Evolutionary conservation across 768 basidiomycete genomes (phyloP).

Genomic region (Auricularia auricula-judae): DNA sequence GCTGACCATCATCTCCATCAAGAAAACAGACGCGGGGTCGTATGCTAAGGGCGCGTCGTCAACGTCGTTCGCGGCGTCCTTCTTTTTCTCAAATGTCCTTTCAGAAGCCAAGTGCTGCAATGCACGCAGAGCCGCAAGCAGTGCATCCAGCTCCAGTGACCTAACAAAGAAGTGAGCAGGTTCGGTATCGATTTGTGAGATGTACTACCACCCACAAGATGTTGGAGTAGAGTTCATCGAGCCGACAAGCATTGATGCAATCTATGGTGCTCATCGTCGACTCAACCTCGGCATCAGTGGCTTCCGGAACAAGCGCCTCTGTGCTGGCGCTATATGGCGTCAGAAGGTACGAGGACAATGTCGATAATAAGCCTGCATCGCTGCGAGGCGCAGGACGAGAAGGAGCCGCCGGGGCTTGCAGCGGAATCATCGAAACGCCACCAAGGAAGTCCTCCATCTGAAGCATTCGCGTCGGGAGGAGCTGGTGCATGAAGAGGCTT

Average conservation of each 20-base stretch:
- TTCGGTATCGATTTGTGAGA: background rate
- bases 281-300: conserved; percentile 87
- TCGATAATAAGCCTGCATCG: conserved; percentile 88
- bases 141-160: conserved; percentile 65
- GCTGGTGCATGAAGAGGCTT: conserved; percentile 87
- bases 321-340: conserved; percentile 76
- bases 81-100: conserved; percentile 54
- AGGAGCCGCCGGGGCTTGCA: conserved; percentile 57
- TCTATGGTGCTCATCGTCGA: conserved; percentile 92
- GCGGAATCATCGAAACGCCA: conserved; percentile 86
- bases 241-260: conserved; percentile 83
- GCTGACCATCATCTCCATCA: conserved; percentile 91
- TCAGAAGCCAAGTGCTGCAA: conserved; percentile 87
- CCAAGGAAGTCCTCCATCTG: conserved; percentile 98
- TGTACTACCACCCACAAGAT: conserved; percentile 56
- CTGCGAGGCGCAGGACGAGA: conserved; percentile 47
- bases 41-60: conserved; percentile 56
- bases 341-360: conserved; percentile 91
- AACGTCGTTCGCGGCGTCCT: conserved; percentile 26
- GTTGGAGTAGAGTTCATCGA: conserved; percentile 91
- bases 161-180: conserved; percentile 25
- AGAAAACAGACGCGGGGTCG: conserved; percentile 90
- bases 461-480: conserved; percentile 81
- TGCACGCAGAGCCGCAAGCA: conserved; percentile 76
- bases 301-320: conserved; percentile 72